A percentile compares a stretch with the other conserved stretches of the same genome.
Evolutionary conservation across 192 early-diverging fungal genomes (phyloP).

Genomic region (Coemansia furcata): DNA sequence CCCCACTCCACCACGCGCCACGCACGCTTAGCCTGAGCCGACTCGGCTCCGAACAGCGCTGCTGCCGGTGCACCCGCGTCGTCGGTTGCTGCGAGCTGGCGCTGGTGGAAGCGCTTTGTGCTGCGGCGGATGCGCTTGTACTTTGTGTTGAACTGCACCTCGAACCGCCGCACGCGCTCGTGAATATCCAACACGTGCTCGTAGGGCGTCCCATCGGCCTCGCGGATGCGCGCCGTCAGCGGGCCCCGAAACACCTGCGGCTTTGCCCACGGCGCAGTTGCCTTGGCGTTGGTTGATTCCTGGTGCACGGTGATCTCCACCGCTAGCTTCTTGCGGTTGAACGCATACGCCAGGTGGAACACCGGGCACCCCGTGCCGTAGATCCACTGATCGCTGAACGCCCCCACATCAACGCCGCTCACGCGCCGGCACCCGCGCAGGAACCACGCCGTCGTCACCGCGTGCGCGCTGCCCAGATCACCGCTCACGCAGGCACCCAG

Average conservation of each 20-base stretch:
- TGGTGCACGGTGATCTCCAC: constrained; percentile 87
- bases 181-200: constrained; percentile 83
- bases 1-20: constrained; percentile 79
- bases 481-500: constrained; percentile 73
- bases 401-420: constrained; percentile 76
- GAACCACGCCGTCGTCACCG: constrained; percentile 69
- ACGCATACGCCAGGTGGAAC: constrained; percentile 76
- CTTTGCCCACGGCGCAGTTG: constrained; percentile 45
- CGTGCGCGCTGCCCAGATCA: constrained; percentile 51
- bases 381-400: constrained; percentile 93
- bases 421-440: constrained; percentile 81
- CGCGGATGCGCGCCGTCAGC: constrained; percentile 73
- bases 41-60: constrained; percentile 54
- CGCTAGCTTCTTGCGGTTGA: constrained; percentile 95
- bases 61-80: constrained; percentile 29
- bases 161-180: constrained; percentile 69
- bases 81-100: constrained; percentile 61
- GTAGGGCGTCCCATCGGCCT: constrained; percentile 81
- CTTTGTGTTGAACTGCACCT: constrained; percentile 95
- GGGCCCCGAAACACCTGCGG: constrained; percentile 58
- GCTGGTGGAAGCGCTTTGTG: constrained; percentile 68
- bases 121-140: constrained; percentile 93
- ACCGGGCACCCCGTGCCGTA: constrained; percentile 88
- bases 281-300: constrained; percentile 59
- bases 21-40: constrained; percentile 62